Base-by-base conservation (phyloP, 768 basidiomycete genomes). In the Lactarius deliciosus region DNA sequence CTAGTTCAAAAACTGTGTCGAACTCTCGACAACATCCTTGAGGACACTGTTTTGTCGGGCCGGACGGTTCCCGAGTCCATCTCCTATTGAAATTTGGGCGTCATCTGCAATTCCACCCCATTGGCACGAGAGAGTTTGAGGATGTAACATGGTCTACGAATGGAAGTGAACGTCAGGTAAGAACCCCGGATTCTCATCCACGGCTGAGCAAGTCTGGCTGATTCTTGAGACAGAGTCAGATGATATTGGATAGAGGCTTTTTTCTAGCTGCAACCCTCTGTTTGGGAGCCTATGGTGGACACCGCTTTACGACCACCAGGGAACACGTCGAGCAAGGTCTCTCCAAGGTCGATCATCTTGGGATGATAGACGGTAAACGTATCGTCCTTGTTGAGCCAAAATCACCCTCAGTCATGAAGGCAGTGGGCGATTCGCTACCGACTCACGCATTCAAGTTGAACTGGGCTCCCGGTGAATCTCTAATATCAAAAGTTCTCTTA, bases 341-440 rank as follows among this genome's bases (percentile, higher is more conserved):
- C 38, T 59, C 40, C 45, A 47, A 20, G 30, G 43, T 60, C 32
- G 60, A 60, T 8, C 50, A 32, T 45, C 8, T 47, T 22, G 25
- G 7, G 22, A 11, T 11, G 10, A 18, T 47, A 16, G 45, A 47
- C 60, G 25, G 45, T 13, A 16, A 18, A 40, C n/a, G 28, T 60
- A 1, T 30, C 38, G 38, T 15, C 15, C 15, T 40, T 15, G 38
- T 28, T 34, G 60, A 60, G n/a, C n/a, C 45, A 47, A 60, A 34
- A 47, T 60, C 45, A 15, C 58, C 58, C 7, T 38, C 60, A 32
- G 45, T 60, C 5, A 60, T 60, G 60, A 34, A 22, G 6, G 10
- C 0, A 0, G 30, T 60, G 11, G 28, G 28, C 30, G 2, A 43
- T 15, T 18, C 15, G 30, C 20, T 60, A 45, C 41, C 59, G 43